Evolutionary conservation across 805 yeast species (phyloP), one percentile per base, ranked within the genome.

Genomic region (Lipomyces chichibuensis): DNA sequence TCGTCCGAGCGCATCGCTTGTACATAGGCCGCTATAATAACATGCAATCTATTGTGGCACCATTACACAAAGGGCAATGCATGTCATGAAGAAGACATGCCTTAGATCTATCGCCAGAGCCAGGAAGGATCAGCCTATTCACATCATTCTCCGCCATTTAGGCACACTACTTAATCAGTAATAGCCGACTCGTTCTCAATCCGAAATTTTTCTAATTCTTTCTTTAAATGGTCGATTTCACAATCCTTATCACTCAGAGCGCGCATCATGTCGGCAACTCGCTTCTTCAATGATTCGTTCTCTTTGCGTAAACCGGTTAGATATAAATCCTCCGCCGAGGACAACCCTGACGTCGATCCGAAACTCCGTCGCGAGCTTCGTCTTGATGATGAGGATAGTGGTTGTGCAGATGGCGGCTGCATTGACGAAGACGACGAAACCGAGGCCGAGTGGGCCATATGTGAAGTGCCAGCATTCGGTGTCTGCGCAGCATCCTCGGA

Each of bases 201-300:
- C 27, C 63, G 32, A 17, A 53, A 2, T n/a, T 54, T 35, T n/a
- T 49, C 53, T 13, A 65, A 23, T 27, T 25, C 37, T 33, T 62
- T 64, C 49, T 63, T 51, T 39, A 75, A 63, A 14, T 62, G 52
- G 27, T 73, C 76, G 27, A 75, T 67, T 65, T 75, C 75, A 23
- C 61, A 55, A n/a, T 75, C 77, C 59, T 71, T 74, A 39, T 75
- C 77, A 23, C 74, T 62, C 35, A 75, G 67, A 59, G 62, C 20
- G 25, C 63, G 62, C 37, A 69, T 66, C 69, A 75, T 61, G 51
- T 75, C 78, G 8, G 74, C 74, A 43, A 75, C 62, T 53, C 75
- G 71, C 65, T 74, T 74, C 69, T 74, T 75, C 57, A 75, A 67
- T 39, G 64, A 43, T 13, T 75, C 78, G 59, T 75, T 75, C 64